Evolutionary conservation across 371 early-diverging fungal genomes (phyloP).

Genomic region (Umbelopsis sp.): DNA sequence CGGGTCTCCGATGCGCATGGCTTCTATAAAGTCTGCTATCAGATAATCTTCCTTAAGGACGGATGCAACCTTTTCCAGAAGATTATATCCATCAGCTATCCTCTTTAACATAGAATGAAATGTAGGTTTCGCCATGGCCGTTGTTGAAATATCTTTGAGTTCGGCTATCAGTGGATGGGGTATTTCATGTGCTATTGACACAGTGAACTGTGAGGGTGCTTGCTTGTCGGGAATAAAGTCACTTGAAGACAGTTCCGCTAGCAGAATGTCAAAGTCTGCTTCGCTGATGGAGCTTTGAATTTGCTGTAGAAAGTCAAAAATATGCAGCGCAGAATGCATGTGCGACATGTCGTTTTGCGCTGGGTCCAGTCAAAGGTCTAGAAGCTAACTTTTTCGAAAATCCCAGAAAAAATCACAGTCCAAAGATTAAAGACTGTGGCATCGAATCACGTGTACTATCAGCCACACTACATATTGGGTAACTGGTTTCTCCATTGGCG

Average conservation of each 20-base stretch:
- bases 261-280: constrained; percentile 16
- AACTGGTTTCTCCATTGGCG: too few relatives aligned
- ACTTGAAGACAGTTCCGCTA: constrained; percentile 8
- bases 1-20: neutral
- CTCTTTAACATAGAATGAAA: constrained; percentile 7
- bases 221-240: constrained; percentile 18
- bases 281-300: constrained; percentile 13
- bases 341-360: constrained; percentile 13
- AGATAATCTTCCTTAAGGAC: neutral
- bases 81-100: constrained; percentile 2
- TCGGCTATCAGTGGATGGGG: constrained; percentile 17
- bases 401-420: constrained; percentile 10
- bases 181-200: constrained; percentile 17
- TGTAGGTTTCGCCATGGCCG: neutral
- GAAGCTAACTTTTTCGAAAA: constrained; percentile 4
- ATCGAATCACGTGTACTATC: constrained; percentile 1
- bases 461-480: constrained; percentile 7
- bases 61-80: constrained; percentile 9
- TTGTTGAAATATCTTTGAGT: neutral
- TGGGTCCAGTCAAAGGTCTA: constrained; percentile 17
- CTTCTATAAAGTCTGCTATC: constrained; percentile 3
- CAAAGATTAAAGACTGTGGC: neutral
- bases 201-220: constrained; percentile 7
- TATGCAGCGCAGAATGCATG: constrained; percentile 15
- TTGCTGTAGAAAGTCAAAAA: constrained; percentile 16